A percentile compares a stretch with the other conserved stretches of the same genome.
phyloP scores from a whole-genome alignment of 1,284 basidiomycete genomes.

The Neonothopanus nambi region DNA sequence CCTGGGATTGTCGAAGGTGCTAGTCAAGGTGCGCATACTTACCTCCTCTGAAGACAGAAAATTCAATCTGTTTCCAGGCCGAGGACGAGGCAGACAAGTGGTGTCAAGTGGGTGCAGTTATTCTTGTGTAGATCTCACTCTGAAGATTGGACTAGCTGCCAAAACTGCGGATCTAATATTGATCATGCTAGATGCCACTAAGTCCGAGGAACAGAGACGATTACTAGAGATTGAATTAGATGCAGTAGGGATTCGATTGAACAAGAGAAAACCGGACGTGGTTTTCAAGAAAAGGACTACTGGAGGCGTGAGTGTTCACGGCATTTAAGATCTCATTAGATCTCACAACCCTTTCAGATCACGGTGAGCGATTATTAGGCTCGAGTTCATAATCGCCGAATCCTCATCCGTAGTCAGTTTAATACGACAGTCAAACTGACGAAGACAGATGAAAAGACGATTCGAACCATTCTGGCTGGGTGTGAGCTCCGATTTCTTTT shows the following conservation, averaged over 20 bases:
- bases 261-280: constrained; percentile 87
- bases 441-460: constrained; percentile 93
- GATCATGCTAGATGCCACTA: constrained; percentile 96
- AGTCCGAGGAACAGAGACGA: constrained; percentile 89
- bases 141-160: constrained; percentile 51
- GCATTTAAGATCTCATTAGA: neutral
- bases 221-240: constrained; percentile 92
- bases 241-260: constrained; percentile 94
- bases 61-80: constrained; percentile 44
- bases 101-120: constrained; percentile 66
- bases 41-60: neutral
- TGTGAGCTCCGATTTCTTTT: constrained; percentile 55
- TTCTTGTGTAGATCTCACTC: neutral
- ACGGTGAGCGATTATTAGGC: constrained; percentile 38
- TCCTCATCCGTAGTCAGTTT: constrained; percentile 47
- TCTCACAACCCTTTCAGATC: constrained; percentile 38
- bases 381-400: neutral
- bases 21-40: constrained; percentile 59
- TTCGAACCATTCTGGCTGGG: constrained; percentile 86
- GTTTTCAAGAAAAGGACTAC: constrained; percentile 85
- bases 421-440: constrained; percentile 92
- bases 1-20: constrained; percentile 99
- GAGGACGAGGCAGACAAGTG: constrained; percentile 94
- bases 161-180: constrained; percentile 97
- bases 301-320: constrained; percentile 71